These are phyloP conservation scores for Galerina marginata DNA, from an alignment of 768 basidiomycete genomes.

Conservation along the genomic window DNA sequence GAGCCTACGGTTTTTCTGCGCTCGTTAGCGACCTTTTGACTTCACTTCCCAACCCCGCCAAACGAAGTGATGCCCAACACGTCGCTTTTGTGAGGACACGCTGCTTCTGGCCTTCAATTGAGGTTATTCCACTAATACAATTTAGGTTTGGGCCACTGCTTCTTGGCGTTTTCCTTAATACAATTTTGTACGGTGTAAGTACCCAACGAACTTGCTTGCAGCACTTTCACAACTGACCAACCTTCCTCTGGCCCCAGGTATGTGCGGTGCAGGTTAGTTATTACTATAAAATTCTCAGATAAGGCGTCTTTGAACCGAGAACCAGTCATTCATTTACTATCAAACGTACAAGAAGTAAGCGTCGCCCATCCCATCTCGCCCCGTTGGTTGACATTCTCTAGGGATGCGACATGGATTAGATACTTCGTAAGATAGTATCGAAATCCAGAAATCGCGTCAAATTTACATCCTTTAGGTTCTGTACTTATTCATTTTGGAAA, in stretches of 20 bases:
- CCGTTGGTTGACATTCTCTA: conserved; percentile 5
- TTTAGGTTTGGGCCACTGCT: conserved; percentile 16
- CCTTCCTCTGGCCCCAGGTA: conserved; percentile 23
- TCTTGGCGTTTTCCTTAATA: conserved; percentile 37
- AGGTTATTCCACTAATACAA: too few relatives aligned
- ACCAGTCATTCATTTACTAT: conserved; percentile 40
- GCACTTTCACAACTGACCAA: not conserved
- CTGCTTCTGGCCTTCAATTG: too few relatives aligned
- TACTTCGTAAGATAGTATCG: conserved; percentile 29
- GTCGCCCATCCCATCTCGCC: too few relatives aligned
- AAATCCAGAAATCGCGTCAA: not conserved
- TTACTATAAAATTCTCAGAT: not conserved
- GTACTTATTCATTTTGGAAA: conserved; percentile 42
- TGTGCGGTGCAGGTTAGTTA: conserved; percentile 32
- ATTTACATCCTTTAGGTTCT: conserved; percentile 24
- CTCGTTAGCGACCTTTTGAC: too few relatives aligned
- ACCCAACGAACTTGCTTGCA: too few relatives aligned
- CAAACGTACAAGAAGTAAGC: conserved; percentile 38
- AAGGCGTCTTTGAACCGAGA: not conserved
- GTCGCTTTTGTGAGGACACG: not conserved
- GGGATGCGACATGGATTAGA: conserved; percentile 40
- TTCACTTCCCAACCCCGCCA: too few relatives aligned
- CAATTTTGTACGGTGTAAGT: conserved; percentile 40
- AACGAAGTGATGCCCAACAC: not conserved
- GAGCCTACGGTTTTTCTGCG: too few relatives aligned